Evolutionary conservation across 441 rosid genomes (phyloP), one percentile per base, ranked within the genome.

Genomic region (Dalechampia spathulata): DNA sequence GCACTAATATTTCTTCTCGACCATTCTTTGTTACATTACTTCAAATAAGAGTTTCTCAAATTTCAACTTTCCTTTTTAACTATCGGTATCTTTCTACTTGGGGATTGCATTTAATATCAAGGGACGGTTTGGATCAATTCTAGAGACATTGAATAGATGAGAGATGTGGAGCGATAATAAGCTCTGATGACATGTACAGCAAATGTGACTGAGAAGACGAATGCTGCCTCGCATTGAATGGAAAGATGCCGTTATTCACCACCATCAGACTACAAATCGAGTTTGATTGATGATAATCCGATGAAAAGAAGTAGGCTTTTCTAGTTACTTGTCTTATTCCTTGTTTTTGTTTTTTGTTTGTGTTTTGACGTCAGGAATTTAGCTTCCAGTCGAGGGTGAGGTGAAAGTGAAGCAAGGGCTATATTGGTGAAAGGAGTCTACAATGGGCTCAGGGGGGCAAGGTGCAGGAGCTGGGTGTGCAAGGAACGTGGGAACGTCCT

Each of bases 401-500:
- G 51, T 30, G 28, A 27, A 32, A 21, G 17, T 26, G 14, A 48
- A 41, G 32, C 60, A 42, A 19, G 42, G 62, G 11, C 56, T 66
- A 15, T 57, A 63, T 7, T 66, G 67, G 60, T 59, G 72, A 34
- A 49, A 54, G 15, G 73, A 73, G 54, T 52, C 61, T 20, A 66
- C 51, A 30, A 49, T 61, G 46, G 61, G 67, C 46, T 72, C 83
- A 0, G 78, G 73, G 21, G 74, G 82, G 64, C 79, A 73, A 6
- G 88, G 82, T 21, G 65, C 61, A 0, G 85, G 90, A 19, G 78
- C 82, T 43, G 87, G 97, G 49, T 82, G 83, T 11, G 84, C 99
- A 2, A 92, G 79, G 78, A 83, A 92, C 11, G 92, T 83, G 3
- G 99, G 99, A 16, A 85, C 52, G 21, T 80, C 61, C 11, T 87